Evolutionary conservation across 306 rosid species (phyloP).

Genomic region (Carpinus viminea): DNA sequence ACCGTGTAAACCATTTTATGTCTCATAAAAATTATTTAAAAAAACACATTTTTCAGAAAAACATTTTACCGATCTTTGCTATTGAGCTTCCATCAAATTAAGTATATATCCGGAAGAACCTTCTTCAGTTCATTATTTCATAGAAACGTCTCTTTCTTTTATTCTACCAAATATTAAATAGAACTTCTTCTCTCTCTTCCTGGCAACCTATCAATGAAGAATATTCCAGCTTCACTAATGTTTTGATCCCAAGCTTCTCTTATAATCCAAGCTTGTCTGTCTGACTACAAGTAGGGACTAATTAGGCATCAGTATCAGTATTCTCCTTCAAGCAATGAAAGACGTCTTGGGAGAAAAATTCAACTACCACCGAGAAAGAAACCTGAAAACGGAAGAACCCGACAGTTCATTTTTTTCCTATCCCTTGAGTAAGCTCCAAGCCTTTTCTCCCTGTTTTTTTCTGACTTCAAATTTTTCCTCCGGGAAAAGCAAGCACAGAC

Average conservation of each 20-base stretch:
- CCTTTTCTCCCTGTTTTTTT: constrained; percentile 18
- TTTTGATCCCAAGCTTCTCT: constrained; percentile 10
- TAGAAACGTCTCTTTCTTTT: background rate
- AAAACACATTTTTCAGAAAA: too few species aligned
- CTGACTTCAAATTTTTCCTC: constrained; percentile 24
- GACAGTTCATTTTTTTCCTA: too few species aligned
- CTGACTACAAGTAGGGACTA: constrained; percentile 42
- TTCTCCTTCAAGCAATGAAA: constrained; percentile 57
- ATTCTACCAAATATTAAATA: background rate
- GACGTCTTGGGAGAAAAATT: constrained; percentile 37
- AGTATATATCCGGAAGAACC: too few species aligned
- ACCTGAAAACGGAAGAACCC: constrained; percentile 6
- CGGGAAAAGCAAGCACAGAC: constrained; percentile 2
- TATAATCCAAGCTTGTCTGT: constrained; percentile 26
- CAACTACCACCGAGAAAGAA: constrained; percentile 40
- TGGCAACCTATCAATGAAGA: constrained; percentile 16
- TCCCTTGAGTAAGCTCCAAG: constrained; percentile 37
- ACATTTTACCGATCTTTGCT: too few species aligned
- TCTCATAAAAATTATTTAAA: too few species aligned
- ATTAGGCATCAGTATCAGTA: constrained; percentile 68
- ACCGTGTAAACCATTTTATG: too few species aligned
- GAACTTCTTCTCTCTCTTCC: background rate
- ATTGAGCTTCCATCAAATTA: too few species aligned
- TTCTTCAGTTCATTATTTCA: too few species aligned
- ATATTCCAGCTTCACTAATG: constrained; percentile 29